phyloP scores from a whole-genome alignment of 768 basidiomycete genomes.

The Tricholoma flavovirens region DNA sequence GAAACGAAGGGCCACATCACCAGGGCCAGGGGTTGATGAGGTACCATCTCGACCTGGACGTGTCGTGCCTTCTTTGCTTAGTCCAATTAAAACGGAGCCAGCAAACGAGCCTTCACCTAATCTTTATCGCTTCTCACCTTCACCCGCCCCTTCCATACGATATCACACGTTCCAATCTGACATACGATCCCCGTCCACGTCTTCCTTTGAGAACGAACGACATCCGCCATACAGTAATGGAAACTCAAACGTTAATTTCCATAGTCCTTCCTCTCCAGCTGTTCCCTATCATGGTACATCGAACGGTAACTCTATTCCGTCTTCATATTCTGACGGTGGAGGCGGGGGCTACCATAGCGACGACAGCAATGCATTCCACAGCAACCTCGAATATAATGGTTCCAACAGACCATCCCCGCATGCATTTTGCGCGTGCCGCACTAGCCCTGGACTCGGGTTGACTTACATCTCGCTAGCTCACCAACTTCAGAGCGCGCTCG shows the following conservation, averaged over 20 bases:
- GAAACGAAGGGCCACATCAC: constrained; percentile 34
- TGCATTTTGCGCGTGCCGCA: constrained; percentile 56
- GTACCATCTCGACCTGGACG: constrained; percentile 26
- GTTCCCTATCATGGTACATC: constrained; percentile 21
- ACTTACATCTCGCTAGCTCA: constrained; percentile 58
- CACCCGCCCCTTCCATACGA: constrained; percentile 48
- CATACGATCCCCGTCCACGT: constrained; percentile 29
- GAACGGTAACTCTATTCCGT: constrained; percentile 20
- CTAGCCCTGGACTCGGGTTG: constrained; percentile 52
- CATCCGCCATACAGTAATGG: constrained; percentile 19
- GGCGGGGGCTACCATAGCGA: constrained; percentile 33
- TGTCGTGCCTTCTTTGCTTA: constrained; percentile 40
- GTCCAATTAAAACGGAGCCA: constrained; percentile 67
- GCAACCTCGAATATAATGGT: constrained; percentile 23
- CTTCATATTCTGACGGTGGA: constrained; percentile 35
- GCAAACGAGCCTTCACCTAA: constrained; percentile 42
- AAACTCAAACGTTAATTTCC: constrained; percentile 17
- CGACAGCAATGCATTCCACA: constrained; percentile 33
- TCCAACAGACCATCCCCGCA: constrained; percentile 29
- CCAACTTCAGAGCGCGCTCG: constrained; percentile 53
- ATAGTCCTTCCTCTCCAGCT: constrained; percentile 22
- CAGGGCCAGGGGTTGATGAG: constrained; percentile 26
- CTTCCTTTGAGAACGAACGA: constrained; percentile 34
- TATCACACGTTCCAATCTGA: constrained; percentile 50
- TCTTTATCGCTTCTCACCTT: constrained; percentile 68